phyloP scores from a whole-genome alignment of 2,329 filamentous ascomycete species.

The Hansfordia pulvinata region DNA sequence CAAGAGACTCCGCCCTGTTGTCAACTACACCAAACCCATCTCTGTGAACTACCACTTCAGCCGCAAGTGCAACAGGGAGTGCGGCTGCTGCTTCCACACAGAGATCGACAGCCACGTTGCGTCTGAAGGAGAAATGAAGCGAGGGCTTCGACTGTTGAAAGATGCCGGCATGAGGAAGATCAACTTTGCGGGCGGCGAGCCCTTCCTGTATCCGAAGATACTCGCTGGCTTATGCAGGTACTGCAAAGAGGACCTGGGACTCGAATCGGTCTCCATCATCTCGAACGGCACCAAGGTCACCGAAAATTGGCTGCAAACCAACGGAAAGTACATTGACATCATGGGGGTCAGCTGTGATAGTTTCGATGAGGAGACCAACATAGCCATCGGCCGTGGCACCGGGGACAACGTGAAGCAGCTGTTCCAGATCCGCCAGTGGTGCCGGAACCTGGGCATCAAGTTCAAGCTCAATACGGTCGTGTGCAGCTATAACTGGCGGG shows the following conservation, averaged over 20 bases:
- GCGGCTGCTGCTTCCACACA: slow-evolving; percentile 44
- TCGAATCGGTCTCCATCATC: slow-evolving; percentile 39
- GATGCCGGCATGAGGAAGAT: slow-evolving; percentile 39
- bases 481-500: slow-evolving; percentile 29
- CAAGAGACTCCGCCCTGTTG: neutral
- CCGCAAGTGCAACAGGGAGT: slow-evolving; percentile 31
- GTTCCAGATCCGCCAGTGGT: slow-evolving; percentile 28
- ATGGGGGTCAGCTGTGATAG: slow-evolving; percentile 42
- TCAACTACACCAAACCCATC: slow-evolving; percentile 13
- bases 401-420: slow-evolving; percentile 31
- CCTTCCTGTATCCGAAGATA: slow-evolving; percentile 32
- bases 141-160: slow-evolving; percentile 28
- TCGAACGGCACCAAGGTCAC: slow-evolving; percentile 35
- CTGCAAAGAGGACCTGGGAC: slow-evolving; percentile 29
- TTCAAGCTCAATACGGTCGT: slow-evolving; percentile 47
- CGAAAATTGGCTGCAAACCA: slow-evolving; percentile 24
- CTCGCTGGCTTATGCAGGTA: slow-evolving; percentile 28
- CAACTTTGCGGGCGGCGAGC: slow-evolving; percentile 41
- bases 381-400: slow-evolving; percentile 33
- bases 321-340: slow-evolving; percentile 33
- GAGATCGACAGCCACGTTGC: slow-evolving; percentile 30
- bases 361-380: slow-evolving; percentile 34
- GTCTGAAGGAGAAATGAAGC: slow-evolving; percentile 24
- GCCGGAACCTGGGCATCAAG: slow-evolving; percentile 29
- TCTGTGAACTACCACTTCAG: slow-evolving; percentile 33